phyloP scores from a whole-genome alignment of 768 basidiomycete genomes.

The Tricholoma flavovirens region DNA sequence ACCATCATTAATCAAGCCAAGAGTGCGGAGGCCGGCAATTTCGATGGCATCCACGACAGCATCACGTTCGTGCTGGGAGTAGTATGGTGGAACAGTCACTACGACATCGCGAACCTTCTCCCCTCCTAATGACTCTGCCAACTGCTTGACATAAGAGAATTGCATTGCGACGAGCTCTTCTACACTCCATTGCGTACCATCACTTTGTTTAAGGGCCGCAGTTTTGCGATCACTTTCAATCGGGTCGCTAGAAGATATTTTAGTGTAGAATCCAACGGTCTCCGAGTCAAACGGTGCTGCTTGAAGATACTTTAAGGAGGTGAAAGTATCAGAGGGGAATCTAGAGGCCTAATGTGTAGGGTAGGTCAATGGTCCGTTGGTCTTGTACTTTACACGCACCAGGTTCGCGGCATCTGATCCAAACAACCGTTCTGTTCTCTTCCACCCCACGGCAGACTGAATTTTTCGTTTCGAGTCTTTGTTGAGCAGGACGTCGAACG shows the following conservation, averaged over 20 bases:
- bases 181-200: conserved; percentile 67
- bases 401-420: conserved; percentile 85
- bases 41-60: conserved; percentile 91
- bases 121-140: conserved; percentile 71
- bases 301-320: conserved; percentile 79
- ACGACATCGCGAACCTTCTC: conserved; percentile 83
- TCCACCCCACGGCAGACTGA: conserved; percentile 85
- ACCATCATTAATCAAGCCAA: conserved; percentile 89
- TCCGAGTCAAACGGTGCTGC: conserved; percentile 61
- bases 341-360: conserved; percentile 67
- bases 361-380: not conserved
- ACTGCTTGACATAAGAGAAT: conserved; percentile 80
- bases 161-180: conserved; percentile 96
- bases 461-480: conserved; percentile 97
- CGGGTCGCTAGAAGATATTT: conserved; percentile 49
- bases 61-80: conserved; percentile 85
- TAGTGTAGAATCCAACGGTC: conserved; percentile 50
- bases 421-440: conserved; percentile 84
- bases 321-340: conserved; percentile 84
- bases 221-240: conserved; percentile 54
- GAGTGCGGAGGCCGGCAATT: conserved; percentile 76
- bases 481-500: conserved; percentile 94
- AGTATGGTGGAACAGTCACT: conserved; percentile 87
- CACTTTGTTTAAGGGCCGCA: conserved; percentile 51
- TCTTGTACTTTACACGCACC: conserved; percentile 45